Evolutionary conservation across 2,329 filamentous ascomycete genomes (phyloP), one percentile per base, ranked within the genome.

Genomic region (Phoma herbarum): DNA sequence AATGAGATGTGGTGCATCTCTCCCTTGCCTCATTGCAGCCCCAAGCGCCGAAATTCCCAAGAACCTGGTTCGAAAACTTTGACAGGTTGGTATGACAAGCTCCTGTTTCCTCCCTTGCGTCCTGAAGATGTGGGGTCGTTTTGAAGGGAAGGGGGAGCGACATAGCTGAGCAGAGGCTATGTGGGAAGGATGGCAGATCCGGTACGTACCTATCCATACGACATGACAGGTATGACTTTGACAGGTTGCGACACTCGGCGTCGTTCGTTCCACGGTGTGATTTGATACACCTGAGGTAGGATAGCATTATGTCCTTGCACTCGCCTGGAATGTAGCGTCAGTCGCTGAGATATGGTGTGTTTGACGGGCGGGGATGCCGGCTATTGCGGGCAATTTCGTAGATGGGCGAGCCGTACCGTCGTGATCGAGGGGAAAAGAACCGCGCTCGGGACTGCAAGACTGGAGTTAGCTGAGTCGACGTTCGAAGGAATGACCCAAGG

Each of bases 361-460:
- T 39, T 26, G 14, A 44, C 37, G 56, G 44, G 28, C 46, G 31
- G 37, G 48, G 43, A 35, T 39, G 48, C 14, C 43, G 47, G 51
- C 14, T 43, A 31, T 16, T 18, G 41, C 33, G 18, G 35, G 35
- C 14, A 37, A 22, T 10, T 44, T 37, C 16, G n/a, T 72, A 90
- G 89, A 91, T 57, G 41, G 33, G 48, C 55, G 48, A 35, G 52
- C 59, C 73, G 48, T 80, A 88, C 87, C 92, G 77, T 97, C 93
- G 71, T 97, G 93, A 78, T 98, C 94, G 55, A 98, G 87, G n/a
- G 94, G 94, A 74, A 98, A 98, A 70, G 92, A 96, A 55, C 94
- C 94, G 70, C 93, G 88, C 77, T 97, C 91, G 5, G 94, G 94
- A 57, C 92, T 95, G 67, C 28, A 44, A n/a, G 57, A 45, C 22